Conservation (phyloP, 78 protist species). For the Dictyostelium intermedium region DNA sequence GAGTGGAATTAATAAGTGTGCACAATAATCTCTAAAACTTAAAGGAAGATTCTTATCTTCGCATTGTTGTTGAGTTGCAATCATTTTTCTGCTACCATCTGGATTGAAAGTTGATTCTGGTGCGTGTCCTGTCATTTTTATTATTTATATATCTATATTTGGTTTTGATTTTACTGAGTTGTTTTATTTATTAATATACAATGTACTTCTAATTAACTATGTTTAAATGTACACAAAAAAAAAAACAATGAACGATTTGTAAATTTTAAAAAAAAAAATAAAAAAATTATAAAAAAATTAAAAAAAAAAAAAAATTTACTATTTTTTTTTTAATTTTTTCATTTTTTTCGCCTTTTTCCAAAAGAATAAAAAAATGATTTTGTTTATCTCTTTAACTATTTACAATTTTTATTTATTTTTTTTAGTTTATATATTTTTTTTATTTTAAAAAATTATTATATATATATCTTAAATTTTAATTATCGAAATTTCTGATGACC, state of each 20-base stretch:
- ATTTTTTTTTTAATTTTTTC: too few relatives aligned
- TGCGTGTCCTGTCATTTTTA: conserved; percentile 7
- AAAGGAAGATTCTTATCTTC: conserved; percentile 54
- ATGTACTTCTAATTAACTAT: neutral
- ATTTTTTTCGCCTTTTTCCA: neutral
- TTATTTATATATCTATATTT: neutral
- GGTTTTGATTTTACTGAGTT: neutral
- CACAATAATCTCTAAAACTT: conserved; percentile 86
- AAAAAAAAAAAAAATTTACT: neutral
- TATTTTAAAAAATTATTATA: too few relatives aligned
- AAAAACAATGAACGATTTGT: neutral
- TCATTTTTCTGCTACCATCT: conserved; percentile 54
- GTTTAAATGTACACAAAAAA: neutral
- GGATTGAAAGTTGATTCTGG: neutral
- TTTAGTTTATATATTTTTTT: too few relatives aligned
- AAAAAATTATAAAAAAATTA: neutral
- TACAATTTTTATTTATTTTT: too few relatives aligned
- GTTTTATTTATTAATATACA: too few relatives aligned
- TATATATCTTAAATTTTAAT: neutral
- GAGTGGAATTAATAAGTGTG: conserved; percentile 84
- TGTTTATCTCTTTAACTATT: too few relatives aligned
- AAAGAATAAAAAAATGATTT: neutral
- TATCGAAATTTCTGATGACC: neutral
- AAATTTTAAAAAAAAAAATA: neutral
- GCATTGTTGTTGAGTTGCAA: conserved; percentile 64